These are phyloP conservation scores for Tuber magnatum DNA, from an alignment of 495 filamentous ascomycete species.

Conservation along the genomic window DNA sequence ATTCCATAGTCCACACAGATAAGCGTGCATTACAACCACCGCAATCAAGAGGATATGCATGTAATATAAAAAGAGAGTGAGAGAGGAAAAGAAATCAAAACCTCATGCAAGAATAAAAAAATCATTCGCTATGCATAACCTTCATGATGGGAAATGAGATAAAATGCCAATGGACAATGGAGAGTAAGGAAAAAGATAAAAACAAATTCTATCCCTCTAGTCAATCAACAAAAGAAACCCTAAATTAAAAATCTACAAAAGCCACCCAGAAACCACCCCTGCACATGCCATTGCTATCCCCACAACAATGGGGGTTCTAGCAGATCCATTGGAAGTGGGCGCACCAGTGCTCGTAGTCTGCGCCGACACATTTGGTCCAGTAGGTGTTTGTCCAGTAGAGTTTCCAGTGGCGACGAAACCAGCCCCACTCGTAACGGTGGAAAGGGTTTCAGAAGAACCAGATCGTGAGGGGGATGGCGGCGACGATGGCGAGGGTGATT, in stretches of 20 bases:
- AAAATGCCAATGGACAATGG: constrained; percentile 15
- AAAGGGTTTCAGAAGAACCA: constrained; percentile 21
- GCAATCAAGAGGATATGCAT: neutral
- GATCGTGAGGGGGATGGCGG: constrained; percentile 25
- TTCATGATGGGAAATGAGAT: constrained; percentile 10
- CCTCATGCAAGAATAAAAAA: constrained; percentile 13
- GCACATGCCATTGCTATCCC: constrained; percentile 28
- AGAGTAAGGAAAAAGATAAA: constrained; percentile 29
- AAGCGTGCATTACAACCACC: neutral
- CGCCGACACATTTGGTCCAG: constrained; percentile 3
- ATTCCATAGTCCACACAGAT: neutral
- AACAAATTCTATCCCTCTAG: neutral
- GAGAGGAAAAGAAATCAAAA: neutral
- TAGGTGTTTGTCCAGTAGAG: constrained; percentile 7
- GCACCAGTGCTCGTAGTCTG: constrained; percentile 13
- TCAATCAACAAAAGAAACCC: constrained; percentile 4
- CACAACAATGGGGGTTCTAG: constrained; percentile 4
- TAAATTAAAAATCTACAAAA: constrained; percentile 32
- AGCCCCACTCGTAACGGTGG: constrained; percentile 18
- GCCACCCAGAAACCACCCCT: constrained; percentile 40
- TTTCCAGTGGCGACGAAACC: constrained; percentile 21
- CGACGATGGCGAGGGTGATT: constrained; percentile 36
- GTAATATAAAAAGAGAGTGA: neutral
- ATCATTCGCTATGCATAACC: constrained; percentile 30
- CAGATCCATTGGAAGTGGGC: neutral